These are phyloP conservation scores for Fibroporia radiculosa DNA, from an alignment of 768 basidiomycete genomes.

Conservation along the genomic window DNA sequence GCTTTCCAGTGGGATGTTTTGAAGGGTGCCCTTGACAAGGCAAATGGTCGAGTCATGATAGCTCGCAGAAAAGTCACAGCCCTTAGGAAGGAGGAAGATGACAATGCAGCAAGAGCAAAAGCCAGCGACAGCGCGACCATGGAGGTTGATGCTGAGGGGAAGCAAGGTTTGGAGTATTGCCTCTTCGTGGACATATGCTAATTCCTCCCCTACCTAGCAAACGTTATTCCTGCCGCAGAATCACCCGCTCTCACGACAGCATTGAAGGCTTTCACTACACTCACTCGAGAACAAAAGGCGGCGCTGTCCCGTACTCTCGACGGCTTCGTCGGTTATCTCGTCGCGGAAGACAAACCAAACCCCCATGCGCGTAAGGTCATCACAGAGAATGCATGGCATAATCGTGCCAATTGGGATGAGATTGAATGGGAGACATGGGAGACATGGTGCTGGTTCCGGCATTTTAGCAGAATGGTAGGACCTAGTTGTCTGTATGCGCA, in stretches of 20 bases:
- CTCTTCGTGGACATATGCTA: not conserved
- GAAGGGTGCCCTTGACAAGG: slow-evolving; percentile 79
- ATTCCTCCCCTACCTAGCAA: slow-evolving; percentile 16
- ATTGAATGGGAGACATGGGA: slow-evolving; percentile 82
- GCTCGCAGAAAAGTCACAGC: slow-evolving; percentile 66
- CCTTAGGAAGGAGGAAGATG: slow-evolving; percentile 85
- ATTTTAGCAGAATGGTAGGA: slow-evolving; percentile 77
- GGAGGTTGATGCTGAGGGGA: slow-evolving; percentile 71
- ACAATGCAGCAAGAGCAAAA: slow-evolving; percentile 67
- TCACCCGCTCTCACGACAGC: slow-evolving; percentile 65
- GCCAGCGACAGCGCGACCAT: slow-evolving; percentile 47
- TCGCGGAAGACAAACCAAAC: slow-evolving; percentile 38
- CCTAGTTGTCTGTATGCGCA: not conserved
- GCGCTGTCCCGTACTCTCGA: slow-evolving; percentile 67
- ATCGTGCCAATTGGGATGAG: slow-evolving; percentile 58
- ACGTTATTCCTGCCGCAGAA: slow-evolving; percentile 43
- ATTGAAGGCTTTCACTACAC: slow-evolving; percentile 64
- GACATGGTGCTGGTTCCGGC: slow-evolving; percentile 87
- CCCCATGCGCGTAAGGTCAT: slow-evolving; percentile 49
- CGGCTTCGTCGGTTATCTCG: slow-evolving; percentile 65
- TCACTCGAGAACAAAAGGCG: slow-evolving; percentile 70
- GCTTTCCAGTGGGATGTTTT: slow-evolving; percentile 83
- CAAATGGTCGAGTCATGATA: slow-evolving; percentile 78
- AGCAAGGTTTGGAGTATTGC: slow-evolving; percentile 36
- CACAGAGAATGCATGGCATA: slow-evolving; percentile 60